These are phyloP conservation scores for Fusarium sp. DNA, from an alignment of 2,329 filamentous ascomycete genomes.

Conservation along the genomic window DNA sequence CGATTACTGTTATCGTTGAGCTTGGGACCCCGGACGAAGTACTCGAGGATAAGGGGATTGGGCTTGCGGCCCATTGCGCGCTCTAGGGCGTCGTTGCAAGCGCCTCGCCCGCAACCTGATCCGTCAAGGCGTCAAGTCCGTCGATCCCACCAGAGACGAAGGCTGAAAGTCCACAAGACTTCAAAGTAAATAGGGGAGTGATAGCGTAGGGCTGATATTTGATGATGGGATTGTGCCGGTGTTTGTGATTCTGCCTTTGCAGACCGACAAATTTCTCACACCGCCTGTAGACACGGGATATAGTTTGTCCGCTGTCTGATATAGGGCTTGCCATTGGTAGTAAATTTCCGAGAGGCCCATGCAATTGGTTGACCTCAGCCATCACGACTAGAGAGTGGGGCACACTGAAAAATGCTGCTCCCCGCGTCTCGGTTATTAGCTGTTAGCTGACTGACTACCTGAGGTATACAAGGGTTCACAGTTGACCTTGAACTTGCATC, in stretches of 20 bases:
- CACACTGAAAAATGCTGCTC: constrained; percentile 22
- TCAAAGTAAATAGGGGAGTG: constrained; percentile 10
- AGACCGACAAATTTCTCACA: constrained; percentile 56
- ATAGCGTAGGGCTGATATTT: constrained; percentile 34
- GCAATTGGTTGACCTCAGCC: neutral
- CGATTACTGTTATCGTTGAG: constrained; percentile 89
- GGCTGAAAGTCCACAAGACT: constrained; percentile 25
- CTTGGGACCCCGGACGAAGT: constrained; percentile 87
- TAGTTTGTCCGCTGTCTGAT: constrained; percentile 34
- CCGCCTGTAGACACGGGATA: constrained; percentile 46
- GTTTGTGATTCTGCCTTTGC: constrained; percentile 50
- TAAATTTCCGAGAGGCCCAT: constrained; percentile 12
- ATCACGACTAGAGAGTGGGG: constrained; percentile 15
- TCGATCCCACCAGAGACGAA: constrained; percentile 30
- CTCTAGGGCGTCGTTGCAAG: constrained; percentile 37
- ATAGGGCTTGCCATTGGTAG: constrained; percentile 12
- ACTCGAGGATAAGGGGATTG: constrained; percentile 85
- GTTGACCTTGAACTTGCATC: constrained; percentile 5
- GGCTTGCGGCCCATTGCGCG: constrained; percentile 80
- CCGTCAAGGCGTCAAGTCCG: constrained; percentile 27
- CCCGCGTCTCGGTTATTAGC: constrained; percentile 19
- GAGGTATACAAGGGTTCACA: constrained; percentile 8
- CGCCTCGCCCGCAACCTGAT: constrained; percentile 42
- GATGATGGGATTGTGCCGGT: constrained; percentile 42
- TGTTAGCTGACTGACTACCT: constrained; percentile 6